A percentile compares a stretch with the other conserved stretches of the same genome.
These are phyloP conservation scores for Lagenidium sp. DNA, from an alignment of 352 stramenopile species.

Conservation along the genomic window DNA sequence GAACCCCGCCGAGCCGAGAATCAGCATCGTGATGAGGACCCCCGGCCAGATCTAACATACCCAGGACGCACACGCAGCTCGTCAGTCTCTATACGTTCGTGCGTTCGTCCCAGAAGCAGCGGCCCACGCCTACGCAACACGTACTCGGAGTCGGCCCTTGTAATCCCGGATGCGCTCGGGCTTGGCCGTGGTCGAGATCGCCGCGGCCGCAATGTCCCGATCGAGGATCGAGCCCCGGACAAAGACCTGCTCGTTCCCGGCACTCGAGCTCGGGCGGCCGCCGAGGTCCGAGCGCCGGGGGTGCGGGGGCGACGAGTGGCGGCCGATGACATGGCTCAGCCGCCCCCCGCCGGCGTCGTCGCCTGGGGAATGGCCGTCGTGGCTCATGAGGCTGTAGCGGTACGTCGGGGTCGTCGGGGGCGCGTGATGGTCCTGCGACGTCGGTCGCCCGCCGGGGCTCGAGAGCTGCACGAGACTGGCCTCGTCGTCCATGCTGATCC, in stretches of 20 bases:
- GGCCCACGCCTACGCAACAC: neutral
- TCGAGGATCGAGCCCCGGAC: conserved; percentile 18
- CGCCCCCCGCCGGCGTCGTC: neutral
- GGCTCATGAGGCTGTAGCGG: neutral
- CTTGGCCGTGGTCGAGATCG: conserved; percentile 2
- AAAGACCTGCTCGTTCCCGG: no score
- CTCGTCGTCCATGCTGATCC: no score
- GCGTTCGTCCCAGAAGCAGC: no score
- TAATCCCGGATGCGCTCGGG: neutral
- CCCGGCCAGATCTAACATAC: conserved; percentile 14
- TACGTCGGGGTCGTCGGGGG: no score
- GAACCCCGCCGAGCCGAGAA: conserved; percentile 9
- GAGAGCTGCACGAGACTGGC: no score
- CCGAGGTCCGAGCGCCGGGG: no score
- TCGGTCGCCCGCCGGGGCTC: no score
- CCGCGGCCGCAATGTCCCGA: conserved; percentile 19
- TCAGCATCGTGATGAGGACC: conserved; percentile 16
- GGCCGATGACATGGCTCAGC: neutral
- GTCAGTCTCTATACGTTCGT: no score
- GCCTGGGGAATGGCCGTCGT: no score
- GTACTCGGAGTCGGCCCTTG: neutral
- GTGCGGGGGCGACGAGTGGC: no score
- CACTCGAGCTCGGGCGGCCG: no score
- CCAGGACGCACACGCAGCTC: neutral
- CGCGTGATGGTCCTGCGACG: no score